Evolutionary conservation across 2,329 filamentous ascomycete genomes (phyloP).

Genomic region (Cercospora zeina): DNA sequence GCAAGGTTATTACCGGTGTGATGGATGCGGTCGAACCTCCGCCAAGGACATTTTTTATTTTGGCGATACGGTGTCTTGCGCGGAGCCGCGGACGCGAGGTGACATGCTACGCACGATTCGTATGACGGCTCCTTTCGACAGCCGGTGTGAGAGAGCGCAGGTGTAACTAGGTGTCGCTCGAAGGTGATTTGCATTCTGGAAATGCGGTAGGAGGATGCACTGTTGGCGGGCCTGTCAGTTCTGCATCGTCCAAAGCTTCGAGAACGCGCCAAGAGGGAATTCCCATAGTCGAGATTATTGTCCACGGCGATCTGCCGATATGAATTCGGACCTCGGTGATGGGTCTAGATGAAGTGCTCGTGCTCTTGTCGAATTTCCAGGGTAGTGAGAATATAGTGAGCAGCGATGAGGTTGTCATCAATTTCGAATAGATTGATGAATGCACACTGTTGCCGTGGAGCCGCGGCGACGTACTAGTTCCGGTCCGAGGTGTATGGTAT

Average conservation of each 20-base stretch:
- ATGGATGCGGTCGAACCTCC: background rate
- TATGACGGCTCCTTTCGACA: background rate
- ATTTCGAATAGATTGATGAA: background rate
- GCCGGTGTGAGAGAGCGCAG: no score
- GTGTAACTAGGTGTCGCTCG: background rate
- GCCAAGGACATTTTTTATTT: background rate
- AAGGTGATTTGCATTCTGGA: constrained; percentile 9
- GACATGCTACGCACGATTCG: background rate
- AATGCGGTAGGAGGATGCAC: background rate
- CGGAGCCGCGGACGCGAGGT: background rate
- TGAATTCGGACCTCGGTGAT: background rate
- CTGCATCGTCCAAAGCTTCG: background rate
- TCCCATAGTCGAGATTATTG: background rate
- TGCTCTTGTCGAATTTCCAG: background rate
- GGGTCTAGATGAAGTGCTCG: background rate
- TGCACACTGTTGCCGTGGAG: background rate
- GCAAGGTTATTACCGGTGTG: background rate
- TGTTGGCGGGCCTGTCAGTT: background rate
- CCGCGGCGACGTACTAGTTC: background rate
- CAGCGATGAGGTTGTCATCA: background rate
- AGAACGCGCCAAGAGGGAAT: background rate
- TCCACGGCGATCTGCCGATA: constrained; percentile 6
- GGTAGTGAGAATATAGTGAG: background rate
- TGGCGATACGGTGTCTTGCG: background rate
- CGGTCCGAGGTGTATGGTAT: background rate